Evolutionary conservation across 305 asterid genomes (phyloP).

Genomic region (Rubia tinctorum): DNA sequence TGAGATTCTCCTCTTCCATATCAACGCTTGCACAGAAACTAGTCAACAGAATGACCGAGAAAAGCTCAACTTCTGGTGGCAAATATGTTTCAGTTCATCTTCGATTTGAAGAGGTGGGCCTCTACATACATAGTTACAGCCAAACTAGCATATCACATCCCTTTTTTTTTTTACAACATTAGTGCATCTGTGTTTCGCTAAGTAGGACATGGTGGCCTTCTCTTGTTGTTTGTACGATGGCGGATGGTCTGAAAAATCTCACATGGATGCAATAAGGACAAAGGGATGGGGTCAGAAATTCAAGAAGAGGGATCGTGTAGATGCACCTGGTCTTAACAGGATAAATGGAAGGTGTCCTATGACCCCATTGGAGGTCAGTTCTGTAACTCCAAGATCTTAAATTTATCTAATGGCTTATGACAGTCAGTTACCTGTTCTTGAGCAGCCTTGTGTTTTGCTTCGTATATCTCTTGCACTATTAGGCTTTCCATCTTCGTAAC

Average conservation of each 20-base stretch:
- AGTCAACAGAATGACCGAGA: slow-evolving; percentile 56
- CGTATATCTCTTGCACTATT: not conserved
- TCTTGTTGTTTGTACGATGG: slow-evolving; percentile 83
- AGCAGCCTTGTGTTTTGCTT: not conserved
- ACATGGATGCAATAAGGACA: slow-evolving; percentile 70
- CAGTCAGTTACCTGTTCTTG: not conserved
- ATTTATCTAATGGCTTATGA: not conserved
- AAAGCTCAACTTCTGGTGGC: slow-evolving; percentile 56
- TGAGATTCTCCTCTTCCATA: slow-evolving; percentile 72
- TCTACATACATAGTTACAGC: not conserved
- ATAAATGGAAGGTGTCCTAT: slow-evolving; percentile 83
- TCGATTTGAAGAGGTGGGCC: slow-evolving; percentile 77
- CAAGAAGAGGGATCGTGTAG: slow-evolving; percentile 36
- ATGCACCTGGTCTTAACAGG: slow-evolving; percentile 62
- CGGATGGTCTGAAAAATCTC: slow-evolving; percentile 54
- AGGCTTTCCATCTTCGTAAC: not conserved
- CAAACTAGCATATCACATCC: not conserved
- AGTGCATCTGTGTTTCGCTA: not conserved
- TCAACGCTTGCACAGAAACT: slow-evolving; percentile 46
- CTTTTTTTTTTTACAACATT: not conserved
- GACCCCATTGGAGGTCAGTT: slow-evolving; percentile 93
- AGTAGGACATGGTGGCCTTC: slow-evolving; percentile 87
- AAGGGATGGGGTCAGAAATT: slow-evolving; percentile 85
- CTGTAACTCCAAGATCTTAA: not conserved
- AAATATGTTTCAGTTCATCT: slow-evolving; percentile 81